Conservation (phyloP, 345 rosid genomes). For the Odontarrhena argentea region DNA sequence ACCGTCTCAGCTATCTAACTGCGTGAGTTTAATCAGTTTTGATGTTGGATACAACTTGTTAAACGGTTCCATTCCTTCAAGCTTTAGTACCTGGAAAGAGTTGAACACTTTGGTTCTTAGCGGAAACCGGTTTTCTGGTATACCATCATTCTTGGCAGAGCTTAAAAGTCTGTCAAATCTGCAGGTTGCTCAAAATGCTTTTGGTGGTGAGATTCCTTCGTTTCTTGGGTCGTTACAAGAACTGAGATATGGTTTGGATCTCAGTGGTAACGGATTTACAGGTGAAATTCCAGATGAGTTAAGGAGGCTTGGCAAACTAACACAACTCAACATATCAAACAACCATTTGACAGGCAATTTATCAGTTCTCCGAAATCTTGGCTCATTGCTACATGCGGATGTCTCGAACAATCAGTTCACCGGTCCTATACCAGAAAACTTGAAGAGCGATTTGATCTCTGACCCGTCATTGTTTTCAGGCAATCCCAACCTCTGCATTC, state of each 20-base stretch:
- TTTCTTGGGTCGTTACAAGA: slow-evolving; percentile 51
- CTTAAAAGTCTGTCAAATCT: slow-evolving; percentile 53
- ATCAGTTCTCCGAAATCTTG: slow-evolving; percentile 44
- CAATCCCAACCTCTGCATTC: slow-evolving; percentile 62
- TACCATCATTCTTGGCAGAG: slow-evolving; percentile 55
- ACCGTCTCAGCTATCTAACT: slow-evolving; percentile 62
- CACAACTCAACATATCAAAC: slow-evolving; percentile 59
- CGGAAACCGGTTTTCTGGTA: slow-evolving; percentile 49
- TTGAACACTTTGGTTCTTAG: slow-evolving; percentile 57
- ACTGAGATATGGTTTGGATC: slow-evolving; percentile 59
- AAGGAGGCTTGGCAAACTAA: slow-evolving; percentile 47
- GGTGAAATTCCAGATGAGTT: slow-evolving; percentile 62
- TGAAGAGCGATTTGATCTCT: slow-evolving; percentile 43
- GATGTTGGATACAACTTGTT: slow-evolving; percentile 64
- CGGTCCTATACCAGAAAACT: slow-evolving; percentile 61
- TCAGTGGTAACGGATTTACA: slow-evolving; percentile 58
- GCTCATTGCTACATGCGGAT: slow-evolving; percentile 49
- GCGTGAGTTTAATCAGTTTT: slow-evolving; percentile 45
- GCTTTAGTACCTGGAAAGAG: slow-evolving; percentile 52
- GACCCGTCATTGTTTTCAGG: slow-evolving; percentile 57
- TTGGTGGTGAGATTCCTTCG: slow-evolving; percentile 71
- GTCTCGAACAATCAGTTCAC: slow-evolving; percentile 66
- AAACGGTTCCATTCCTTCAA: slow-evolving; percentile 54
- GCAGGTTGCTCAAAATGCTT: slow-evolving; percentile 60
- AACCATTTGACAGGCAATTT: slow-evolving; percentile 70